Evolutionary conservation across 495 filamentous ascomycete genomes (phyloP), one percentile per base, ranked within the genome.

Genomic region (Trichoderma orchidacearum): DNA sequence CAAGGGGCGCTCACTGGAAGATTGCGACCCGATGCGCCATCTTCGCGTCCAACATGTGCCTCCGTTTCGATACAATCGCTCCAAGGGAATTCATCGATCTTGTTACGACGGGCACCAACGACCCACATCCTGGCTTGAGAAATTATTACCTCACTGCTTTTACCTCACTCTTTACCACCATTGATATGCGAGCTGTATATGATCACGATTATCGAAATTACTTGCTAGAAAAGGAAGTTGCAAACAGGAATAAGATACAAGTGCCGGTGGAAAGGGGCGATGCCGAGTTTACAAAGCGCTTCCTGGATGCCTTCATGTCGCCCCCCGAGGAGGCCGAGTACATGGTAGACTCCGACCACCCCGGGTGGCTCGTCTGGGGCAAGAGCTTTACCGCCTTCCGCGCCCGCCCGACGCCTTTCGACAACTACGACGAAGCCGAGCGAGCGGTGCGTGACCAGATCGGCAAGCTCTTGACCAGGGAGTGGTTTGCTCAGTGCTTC

Each of bases 331-430:
- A 66, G 1, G 81, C 87, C 5, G 80, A 96, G 55, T 94, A 91
- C 66, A 95, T 87, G 60, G 81, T 96, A 56, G 93, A 99, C 64
- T 80, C 80, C 55, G 92, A 96, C 64, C 86, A 95, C 68, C 89
- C 91, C 9, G 93, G 93, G 25, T 99, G 93, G 93, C 79, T 99
- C n/a, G 89, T 93, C 6, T 99, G 93, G 93, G 82, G 81, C 12
- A 85, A 94, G 65, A 80, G 76, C 9, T 89, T 97, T 77, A 82
- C 80, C 25, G 92, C 84, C 1, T 88, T 81, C 63, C 80, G 81
- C 56, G 84, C 85, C 7, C 82, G 85, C 36, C 79, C 87, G 13
- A 76, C 75, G 30, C 77, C 76, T 45, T 87, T 85, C 59, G 71
- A 90, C 17, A 82, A 83, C 56, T 97, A 89, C 64, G 93, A 99